phyloP scores from a whole-genome alignment of 2,329 filamentous ascomycete genomes.

The Ilyonectria robusta region DNA sequence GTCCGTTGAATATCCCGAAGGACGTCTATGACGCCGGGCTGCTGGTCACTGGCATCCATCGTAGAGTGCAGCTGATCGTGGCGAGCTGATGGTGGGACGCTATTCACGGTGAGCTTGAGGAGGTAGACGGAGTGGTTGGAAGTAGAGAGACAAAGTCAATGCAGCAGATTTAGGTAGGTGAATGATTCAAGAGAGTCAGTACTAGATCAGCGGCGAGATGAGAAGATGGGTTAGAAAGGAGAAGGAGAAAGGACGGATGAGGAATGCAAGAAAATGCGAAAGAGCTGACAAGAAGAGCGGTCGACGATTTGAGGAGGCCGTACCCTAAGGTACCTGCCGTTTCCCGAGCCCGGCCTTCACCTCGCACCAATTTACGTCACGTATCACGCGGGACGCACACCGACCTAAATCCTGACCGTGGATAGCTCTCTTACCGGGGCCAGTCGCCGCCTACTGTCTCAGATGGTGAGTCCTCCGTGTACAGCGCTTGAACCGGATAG shows the following conservation, averaged over 20 bases:
- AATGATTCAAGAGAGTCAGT: not conserved
- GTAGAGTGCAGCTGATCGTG: constrained; percentile 4
- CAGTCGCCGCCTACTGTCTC: constrained; percentile 16
- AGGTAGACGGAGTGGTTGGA: not conserved
- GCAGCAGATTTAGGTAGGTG: not conserved
- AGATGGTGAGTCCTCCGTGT: constrained; percentile 10
- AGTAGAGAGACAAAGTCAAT: not conserved
- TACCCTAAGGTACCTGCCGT: constrained; percentile 35
- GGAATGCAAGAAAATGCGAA: constrained; percentile 10
- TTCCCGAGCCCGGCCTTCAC: constrained; percentile 18
- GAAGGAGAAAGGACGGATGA: constrained; percentile 10
- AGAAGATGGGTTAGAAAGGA: constrained; percentile 1
- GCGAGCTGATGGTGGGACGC: not conserved
- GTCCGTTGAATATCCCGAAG: constrained; percentile 60
- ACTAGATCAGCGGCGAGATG: constrained; percentile 12
- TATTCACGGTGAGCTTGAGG: not conserved
- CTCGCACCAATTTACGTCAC: constrained; percentile 20
- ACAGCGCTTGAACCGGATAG: constrained; percentile 1
- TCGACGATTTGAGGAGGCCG: constrained; percentile 38
- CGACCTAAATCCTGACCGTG: constrained; percentile 24
- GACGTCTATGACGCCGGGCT: constrained; percentile 45
- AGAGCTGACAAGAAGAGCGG: constrained; percentile 32
- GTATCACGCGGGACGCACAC: constrained; percentile 30
- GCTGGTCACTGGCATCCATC: constrained; percentile 45
- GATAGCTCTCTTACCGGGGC: constrained; percentile 21